These are phyloP conservation scores for Didymella keratinophila DNA, from an alignment of 2,329 filamentous ascomycete species.

Conservation along the genomic window DNA sequence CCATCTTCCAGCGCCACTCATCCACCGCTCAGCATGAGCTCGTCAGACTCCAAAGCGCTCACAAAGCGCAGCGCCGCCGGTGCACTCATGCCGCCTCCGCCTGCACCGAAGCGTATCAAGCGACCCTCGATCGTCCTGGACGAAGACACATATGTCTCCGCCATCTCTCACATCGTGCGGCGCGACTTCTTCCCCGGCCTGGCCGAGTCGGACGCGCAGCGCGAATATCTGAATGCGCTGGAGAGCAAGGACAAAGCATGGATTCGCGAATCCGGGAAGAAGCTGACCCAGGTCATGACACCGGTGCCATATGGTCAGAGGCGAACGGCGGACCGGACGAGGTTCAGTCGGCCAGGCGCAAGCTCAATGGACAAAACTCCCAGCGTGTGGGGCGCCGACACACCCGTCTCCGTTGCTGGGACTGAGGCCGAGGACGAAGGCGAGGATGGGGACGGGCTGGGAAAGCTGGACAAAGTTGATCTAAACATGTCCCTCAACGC, in stretches of 20 bases:
- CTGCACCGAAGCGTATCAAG: constrained; percentile 86
- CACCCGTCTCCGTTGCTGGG: constrained; percentile 68
- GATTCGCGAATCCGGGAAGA: constrained; percentile 81
- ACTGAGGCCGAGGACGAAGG: constrained; percentile 40
- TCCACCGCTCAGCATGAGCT: constrained; percentile 31
- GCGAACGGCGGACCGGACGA: constrained; percentile 42
- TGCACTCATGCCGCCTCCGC: constrained; percentile 87
- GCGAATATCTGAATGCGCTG: constrained; percentile 90
- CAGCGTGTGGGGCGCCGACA: constrained; percentile 71
- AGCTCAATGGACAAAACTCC: constrained; percentile 64
- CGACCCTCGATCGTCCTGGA: constrained; percentile 86
- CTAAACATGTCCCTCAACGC: constrained; percentile 80
- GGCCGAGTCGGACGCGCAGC: constrained; percentile 82
- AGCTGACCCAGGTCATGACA: constrained; percentile 76
- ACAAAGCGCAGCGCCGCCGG: constrained; percentile 71
- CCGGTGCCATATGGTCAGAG: constrained; percentile 65
- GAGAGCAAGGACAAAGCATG: constrained; percentile 85
- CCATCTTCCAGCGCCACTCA: background rate
- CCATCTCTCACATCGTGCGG: constrained; percentile 91
- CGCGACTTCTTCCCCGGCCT: constrained; percentile 97
- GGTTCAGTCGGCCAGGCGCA: constrained; percentile 25
- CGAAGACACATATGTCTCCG: constrained; percentile 91
- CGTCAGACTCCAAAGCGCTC: constrained; percentile 64
- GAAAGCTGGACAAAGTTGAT: constrained; percentile 65
- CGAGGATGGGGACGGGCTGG: constrained; percentile 38